Percentiles rank a stretch among this genome's conserved stretches.
Conservation (phyloP, 768 basidiomycete genomes). For the Fistulinella prunicolor region DNA sequence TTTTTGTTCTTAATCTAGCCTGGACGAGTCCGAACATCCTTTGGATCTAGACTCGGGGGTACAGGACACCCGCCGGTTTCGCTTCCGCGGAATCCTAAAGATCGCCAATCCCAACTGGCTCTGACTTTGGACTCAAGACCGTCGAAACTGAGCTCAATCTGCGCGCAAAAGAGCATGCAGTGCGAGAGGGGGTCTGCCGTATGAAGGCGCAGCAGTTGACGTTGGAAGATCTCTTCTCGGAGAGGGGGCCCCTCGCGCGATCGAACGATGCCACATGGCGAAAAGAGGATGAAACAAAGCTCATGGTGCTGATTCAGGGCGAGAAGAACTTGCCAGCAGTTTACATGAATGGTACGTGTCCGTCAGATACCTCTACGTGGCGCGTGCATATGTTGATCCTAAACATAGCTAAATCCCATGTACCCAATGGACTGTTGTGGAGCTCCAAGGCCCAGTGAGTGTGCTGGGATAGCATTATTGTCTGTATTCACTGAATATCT, state of each 20-base stretch:
- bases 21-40: slow-evolving; percentile 47
- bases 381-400: neutral
- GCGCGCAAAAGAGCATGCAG: slow-evolving; percentile 33
- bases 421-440: slow-evolving; percentile 33
- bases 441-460: slow-evolving; percentile 29
- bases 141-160: slow-evolving; percentile 45
- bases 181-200: slow-evolving; percentile 17
- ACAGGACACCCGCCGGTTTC: slow-evolving; percentile 33
- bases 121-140: slow-evolving; percentile 38
- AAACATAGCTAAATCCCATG: slow-evolving; percentile 23
- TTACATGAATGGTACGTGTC: slow-evolving; percentile 40
- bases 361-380: neutral
- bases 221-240: slow-evolving; percentile 34
- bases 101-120: slow-evolving; percentile 49
- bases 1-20: slow-evolving; percentile 27
- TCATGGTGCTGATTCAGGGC: slow-evolving; percentile 45
- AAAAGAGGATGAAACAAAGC: slow-evolving; percentile 16
- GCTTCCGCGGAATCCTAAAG: slow-evolving; percentile 51
- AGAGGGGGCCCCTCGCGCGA: slow-evolving; percentile 11
- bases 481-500: slow-evolving; percentile 7
- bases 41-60: slow-evolving; percentile 13
- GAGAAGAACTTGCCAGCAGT: slow-evolving; percentile 38
- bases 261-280: slow-evolving; percentile 14
- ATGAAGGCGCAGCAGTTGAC: slow-evolving; percentile 28
- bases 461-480: neutral